phyloP scores from a whole-genome alignment of 2,329 filamentous ascomycete species.

The Pseudocercospora fuligena region DNA sequence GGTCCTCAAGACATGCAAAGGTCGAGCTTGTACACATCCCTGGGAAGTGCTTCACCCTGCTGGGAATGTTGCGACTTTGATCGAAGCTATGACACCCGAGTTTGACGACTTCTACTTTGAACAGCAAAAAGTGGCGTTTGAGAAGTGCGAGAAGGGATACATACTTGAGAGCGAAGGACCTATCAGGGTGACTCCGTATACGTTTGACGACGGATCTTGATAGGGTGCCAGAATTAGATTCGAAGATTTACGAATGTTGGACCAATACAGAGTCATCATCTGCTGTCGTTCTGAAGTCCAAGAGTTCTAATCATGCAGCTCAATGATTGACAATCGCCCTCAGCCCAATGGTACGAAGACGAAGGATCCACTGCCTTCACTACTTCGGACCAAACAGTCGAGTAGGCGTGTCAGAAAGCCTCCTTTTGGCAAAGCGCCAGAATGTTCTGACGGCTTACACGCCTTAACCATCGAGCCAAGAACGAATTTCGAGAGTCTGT shows the following conservation, averaged over 20 bases:
- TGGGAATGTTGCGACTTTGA: conserved; percentile 14
- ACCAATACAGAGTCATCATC: background rate
- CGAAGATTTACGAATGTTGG: background rate
- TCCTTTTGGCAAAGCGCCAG: background rate
- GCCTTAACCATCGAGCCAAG: background rate
- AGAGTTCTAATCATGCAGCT: background rate
- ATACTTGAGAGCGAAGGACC: conserved; percentile 30
- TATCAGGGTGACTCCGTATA: conserved; percentile 18
- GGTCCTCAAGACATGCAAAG: conserved; percentile 30
- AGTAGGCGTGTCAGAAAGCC: too few species aligned
- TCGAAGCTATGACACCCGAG: conserved; percentile 15
- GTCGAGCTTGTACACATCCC: conserved; percentile 23
- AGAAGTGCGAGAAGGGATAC: conserved; percentile 31
- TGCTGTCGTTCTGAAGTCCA: too few species aligned
- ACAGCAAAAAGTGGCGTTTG: conserved; percentile 26
- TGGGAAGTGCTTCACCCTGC: conserved; percentile 27
- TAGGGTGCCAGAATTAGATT: background rate
- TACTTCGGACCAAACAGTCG: too few species aligned
- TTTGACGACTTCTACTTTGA: conserved; percentile 26
- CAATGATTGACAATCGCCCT: background rate
- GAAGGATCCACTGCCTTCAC: too few species aligned
- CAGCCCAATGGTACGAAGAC: background rate
- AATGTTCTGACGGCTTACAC: background rate
- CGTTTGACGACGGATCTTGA: conserved; percentile 15
- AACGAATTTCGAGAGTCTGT: background rate